Evolutionary conservation across 805 yeast species (phyloP), one percentile per base, ranked within the genome.

Genomic region (Candida quercuum): DNA sequence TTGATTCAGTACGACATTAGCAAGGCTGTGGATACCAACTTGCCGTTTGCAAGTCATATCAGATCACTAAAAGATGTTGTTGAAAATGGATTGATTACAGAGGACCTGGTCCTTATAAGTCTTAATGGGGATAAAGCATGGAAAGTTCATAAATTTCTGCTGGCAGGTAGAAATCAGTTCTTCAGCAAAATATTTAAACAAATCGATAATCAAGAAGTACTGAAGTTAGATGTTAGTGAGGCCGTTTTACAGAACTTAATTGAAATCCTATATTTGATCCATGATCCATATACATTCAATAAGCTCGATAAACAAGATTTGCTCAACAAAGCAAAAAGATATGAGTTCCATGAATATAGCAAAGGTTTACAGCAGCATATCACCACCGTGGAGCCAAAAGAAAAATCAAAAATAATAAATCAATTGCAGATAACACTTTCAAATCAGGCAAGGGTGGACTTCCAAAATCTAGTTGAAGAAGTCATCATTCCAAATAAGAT

Each of bases 1-100:
- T 58, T 85, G 36, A 51, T 79, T 15, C 66, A 74, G 28, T 78
- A 67, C 52, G 88, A 82, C 52, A 72, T 83, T 31, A 73, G 85
- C 6, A 84, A 80, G 49, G 75, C 79, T 0, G 80, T 79, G 13
- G 88, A 84, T 54, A 57, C 68, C 12, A 65, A 69, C 12, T 84
- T 81, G 52, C 91, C 93, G 2, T 85, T 82, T 63, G 84, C 86
- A 2, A 68, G 80, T 3, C 87, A 81, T 56, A 59, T 85, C 16
- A 67, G 88, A 3, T 66, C 77, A 3, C 56, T 80, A 16, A 39
- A 51, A 1, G 46, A 38, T 5, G 8, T 11, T 12, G 17, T 11
- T 5, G 47, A 36, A 50, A 17, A 37, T 32, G 23, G 40, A 1
- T 23, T 48, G 6, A 13, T 46, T 0, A 45, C 52, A 1, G 50